phyloP scores from a whole-genome alignment of 495 filamentous ascomycete genomes.

The Talaromyces ruber region DNA sequence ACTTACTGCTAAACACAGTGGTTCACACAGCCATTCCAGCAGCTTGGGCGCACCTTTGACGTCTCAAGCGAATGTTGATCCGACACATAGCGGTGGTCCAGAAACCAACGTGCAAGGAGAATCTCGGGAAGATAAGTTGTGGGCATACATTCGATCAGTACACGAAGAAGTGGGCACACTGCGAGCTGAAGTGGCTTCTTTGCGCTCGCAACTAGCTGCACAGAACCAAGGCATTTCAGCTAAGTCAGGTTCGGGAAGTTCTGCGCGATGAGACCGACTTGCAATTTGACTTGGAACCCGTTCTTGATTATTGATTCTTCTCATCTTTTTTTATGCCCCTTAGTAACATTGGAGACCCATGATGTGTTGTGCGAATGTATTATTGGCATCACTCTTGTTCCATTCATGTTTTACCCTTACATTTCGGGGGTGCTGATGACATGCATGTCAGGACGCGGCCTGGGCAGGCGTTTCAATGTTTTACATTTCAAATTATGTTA shows the following conservation, averaged over 20 bases:
- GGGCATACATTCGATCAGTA: conserved; percentile 36
- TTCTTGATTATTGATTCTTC: not conserved
- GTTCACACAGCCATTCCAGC: conserved; percentile 12
- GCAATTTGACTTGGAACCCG: not conserved
- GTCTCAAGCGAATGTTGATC: not conserved
- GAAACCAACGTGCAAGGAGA: conserved; percentile 21
- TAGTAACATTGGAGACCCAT: not conserved
- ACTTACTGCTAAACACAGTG: not conserved
- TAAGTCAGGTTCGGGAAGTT: not conserved
- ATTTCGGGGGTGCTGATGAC: conserved; percentile 1
- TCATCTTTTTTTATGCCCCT: not conserved
- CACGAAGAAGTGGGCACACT: conserved; percentile 31
- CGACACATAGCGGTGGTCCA: conserved; percentile 2
- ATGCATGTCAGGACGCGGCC: conserved; percentile 5
- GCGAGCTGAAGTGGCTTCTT: conserved; percentile 29
- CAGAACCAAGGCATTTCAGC: conserved; percentile 11
- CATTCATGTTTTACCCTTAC: not conserved
- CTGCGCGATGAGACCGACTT: not conserved
- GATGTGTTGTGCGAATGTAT: not conserved
- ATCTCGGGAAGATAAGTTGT: conserved; percentile 31
- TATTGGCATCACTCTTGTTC: not conserved
- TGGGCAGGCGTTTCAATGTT: conserved; percentile 1
- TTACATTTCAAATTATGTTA: not conserved
- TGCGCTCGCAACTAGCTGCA: conserved; percentile 31
- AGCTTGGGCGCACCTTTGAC: conserved; percentile 21